Conservation (phyloP, 306 rosid species). For the Cyclanthera cordifolia region DNA sequence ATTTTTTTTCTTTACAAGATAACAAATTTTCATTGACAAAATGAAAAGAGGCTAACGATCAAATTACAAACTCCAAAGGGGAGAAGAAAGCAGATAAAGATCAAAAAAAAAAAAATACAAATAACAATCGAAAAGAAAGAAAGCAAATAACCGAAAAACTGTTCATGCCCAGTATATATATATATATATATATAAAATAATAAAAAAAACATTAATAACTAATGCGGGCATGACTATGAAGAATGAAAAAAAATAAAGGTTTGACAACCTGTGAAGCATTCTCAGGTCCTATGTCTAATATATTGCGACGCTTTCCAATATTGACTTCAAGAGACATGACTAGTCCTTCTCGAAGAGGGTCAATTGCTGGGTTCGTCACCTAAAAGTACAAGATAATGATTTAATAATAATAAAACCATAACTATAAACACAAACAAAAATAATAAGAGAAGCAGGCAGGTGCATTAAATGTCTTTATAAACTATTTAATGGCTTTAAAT, state of each 20-base stretch:
- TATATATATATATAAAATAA: no score
- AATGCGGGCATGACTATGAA: background rate
- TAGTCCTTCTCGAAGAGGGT: slow-evolving; percentile 95
- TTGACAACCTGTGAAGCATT: slow-evolving; percentile 82
- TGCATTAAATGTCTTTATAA: background rate
- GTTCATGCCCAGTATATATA: no score
- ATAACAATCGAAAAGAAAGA: no score
- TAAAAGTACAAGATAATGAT: slow-evolving; percentile 20
- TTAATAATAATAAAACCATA: slow-evolving; percentile 6
- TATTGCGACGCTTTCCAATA: slow-evolving; percentile 72
- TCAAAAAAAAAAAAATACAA: no score
- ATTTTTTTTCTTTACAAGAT: background rate
- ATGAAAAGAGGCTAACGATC: no score
- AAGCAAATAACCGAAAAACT: no score
- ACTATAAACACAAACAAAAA: slow-evolving; percentile 3
- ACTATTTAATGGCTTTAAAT: background rate
- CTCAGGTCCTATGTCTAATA: slow-evolving; percentile 88
- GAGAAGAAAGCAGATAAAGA: background rate
- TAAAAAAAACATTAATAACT: no score
- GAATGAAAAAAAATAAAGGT: background rate
- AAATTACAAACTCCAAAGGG: no score
- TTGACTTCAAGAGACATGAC: slow-evolving; percentile 99
- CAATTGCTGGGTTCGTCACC: slow-evolving; percentile 99
- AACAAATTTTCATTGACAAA: no score
- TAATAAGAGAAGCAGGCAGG: slow-evolving; percentile 3